phyloP scores from a whole-genome alignment of 306 rosid genomes.

The Boehmeria nivea region DNA sequence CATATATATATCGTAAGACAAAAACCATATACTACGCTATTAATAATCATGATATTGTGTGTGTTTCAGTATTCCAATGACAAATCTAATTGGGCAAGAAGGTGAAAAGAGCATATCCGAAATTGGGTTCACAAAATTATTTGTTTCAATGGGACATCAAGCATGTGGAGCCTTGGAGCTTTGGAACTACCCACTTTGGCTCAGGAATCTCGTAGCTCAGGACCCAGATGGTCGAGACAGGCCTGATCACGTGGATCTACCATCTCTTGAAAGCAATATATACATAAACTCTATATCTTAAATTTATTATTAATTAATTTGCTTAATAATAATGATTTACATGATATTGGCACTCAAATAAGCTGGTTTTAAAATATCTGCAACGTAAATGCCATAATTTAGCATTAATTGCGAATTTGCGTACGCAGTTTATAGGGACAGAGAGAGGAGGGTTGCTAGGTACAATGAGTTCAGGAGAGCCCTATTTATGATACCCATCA shows the following conservation, averaged over 20 bases:
- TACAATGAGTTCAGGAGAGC: constrained; percentile 51
- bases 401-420: too few relatives aligned
- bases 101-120: constrained; percentile 37
- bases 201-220: constrained; percentile 39
- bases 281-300: neutral
- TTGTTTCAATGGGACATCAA: constrained; percentile 75
- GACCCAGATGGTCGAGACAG: constrained; percentile 46
- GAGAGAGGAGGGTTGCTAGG: constrained; percentile 54
- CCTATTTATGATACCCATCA: constrained; percentile 39
- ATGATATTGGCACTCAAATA: too few relatives aligned
- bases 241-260: constrained; percentile 42
- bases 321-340: too few relatives aligned
- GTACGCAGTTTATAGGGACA: constrained; percentile 51
- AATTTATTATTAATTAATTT: too few relatives aligned
- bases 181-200: constrained; percentile 48
- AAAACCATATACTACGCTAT: too few relatives aligned
- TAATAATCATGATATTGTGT: neutral
- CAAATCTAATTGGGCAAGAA: constrained; percentile 30
- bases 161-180: constrained; percentile 53
- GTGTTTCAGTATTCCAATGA: constrained; percentile 48
- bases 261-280: constrained; percentile 52
- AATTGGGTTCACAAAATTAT: constrained; percentile 36
- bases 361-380: too few relatives aligned
- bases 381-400: too few relatives aligned
- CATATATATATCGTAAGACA: neutral